A percentile compares a stretch with the other conserved stretches of the same genome.
phyloP scores from a whole-genome alignment of 371 early-diverging fungal species.

The Mucor saturninus region DNA sequence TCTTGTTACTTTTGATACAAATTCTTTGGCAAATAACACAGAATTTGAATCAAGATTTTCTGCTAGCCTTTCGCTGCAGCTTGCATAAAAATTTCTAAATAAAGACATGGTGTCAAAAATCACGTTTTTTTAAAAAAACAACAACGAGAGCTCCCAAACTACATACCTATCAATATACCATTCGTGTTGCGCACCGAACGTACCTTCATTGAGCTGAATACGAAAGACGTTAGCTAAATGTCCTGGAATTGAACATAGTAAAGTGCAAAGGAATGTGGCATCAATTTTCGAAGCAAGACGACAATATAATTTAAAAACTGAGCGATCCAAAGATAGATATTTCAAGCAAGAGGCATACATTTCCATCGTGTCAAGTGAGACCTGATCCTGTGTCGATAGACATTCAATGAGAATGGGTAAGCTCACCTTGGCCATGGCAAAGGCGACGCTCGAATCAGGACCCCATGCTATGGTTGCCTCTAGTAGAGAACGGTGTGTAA shows the following conservation, averaged over 20 bases:
- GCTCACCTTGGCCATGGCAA: slow-evolving; percentile 18
- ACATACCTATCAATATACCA: slow-evolving; percentile 25
- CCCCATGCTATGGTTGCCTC: neutral
- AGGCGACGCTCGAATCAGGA: neutral
- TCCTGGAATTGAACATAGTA: slow-evolving; percentile 39
- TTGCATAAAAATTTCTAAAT: slow-evolving; percentile 27
- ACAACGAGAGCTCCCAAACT: no score
- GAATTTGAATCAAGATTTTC: slow-evolving; percentile 10
- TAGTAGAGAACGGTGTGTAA: slow-evolving; percentile 3
- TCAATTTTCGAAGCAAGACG: neutral
- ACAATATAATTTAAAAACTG: slow-evolving; percentile 9
- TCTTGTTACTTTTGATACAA: slow-evolving; percentile 35
- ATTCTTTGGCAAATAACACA: slow-evolving; percentile 19
- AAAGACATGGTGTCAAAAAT: no score
- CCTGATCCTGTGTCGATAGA: slow-evolving; percentile 16
- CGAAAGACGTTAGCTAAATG: slow-evolving; percentile 38
- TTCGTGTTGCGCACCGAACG: slow-evolving; percentile 10
- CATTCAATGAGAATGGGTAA: slow-evolving; percentile 35
- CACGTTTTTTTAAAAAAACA: no score
- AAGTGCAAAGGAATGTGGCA: slow-evolving; percentile 28
- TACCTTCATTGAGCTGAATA: slow-evolving; percentile 8
- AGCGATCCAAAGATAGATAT: neutral
- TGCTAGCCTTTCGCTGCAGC: slow-evolving; percentile 8
- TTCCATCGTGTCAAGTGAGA: slow-evolving; percentile 18
- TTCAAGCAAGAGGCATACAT: slow-evolving; percentile 18